These are phyloP conservation scores for Yarrowia alimentaria DNA, from an alignment of 805 yeast species.

Conservation along the genomic window DNA sequence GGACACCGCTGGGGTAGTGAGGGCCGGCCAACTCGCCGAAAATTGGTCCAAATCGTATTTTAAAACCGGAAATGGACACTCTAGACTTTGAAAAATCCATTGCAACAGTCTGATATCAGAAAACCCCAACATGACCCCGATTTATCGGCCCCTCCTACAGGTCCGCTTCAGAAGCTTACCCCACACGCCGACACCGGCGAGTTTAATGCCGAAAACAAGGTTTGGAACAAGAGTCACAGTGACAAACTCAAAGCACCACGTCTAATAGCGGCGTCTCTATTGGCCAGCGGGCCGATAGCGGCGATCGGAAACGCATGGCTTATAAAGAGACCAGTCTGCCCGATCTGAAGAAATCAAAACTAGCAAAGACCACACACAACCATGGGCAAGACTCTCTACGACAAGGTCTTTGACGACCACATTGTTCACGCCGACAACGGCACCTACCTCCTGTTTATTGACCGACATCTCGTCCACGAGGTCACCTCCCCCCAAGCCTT, in stretches of 20 bases:
- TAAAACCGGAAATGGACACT: too few species aligned
- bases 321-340: not conserved
- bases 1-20: too few species aligned
- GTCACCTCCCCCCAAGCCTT: conserved; percentile 99
- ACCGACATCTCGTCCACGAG: conserved; percentile 96
- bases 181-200: conserved; percentile 27
- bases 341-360: not conserved
- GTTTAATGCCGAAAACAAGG: not conserved
- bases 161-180: conserved; percentile 2
- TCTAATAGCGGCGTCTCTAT: conserved; percentile 5
- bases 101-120: too few species aligned
- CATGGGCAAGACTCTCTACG: conserved; percentile 70
- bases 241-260: not conserved
- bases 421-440: conserved; percentile 86
- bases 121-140: not conserved
- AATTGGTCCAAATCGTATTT: too few species aligned
- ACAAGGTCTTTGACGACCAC: conserved; percentile 94
- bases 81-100: not conserved
- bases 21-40: too few species aligned
- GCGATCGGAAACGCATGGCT: conserved; percentile 2
- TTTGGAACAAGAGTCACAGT: conserved; percentile 16
- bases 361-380: not conserved
- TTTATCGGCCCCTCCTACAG: too few species aligned
- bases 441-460: conserved; percentile 83
- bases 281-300: conserved; percentile 26